Evolutionary conservation across 768 basidiomycete genomes (phyloP).

Genomic region (Asterophora lycoperdoides): DNA sequence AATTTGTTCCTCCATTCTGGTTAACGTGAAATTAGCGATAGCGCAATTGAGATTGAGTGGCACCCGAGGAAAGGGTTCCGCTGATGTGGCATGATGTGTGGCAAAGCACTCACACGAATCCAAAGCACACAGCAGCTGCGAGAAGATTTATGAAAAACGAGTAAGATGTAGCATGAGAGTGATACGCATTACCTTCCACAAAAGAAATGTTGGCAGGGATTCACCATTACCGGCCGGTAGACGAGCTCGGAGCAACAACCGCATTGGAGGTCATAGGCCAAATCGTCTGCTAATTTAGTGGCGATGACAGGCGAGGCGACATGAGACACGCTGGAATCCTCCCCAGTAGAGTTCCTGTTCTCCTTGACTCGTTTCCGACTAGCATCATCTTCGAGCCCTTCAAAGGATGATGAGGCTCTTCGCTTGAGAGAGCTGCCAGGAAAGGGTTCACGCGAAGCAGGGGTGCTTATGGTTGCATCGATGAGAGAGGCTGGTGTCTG

Average conservation of each 20-base stretch:
- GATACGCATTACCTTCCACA: conserved; percentile 66
- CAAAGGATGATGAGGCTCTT: conserved; percentile 56
- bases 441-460: conserved; percentile 9
- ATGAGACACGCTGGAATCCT: conserved; percentile 5
- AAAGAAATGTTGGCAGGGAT: conserved; percentile 87
- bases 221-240: conserved; percentile 77
- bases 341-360: conserved; percentile 21
- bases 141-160: neutral
- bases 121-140: conserved; percentile 75
- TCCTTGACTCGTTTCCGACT: conserved; percentile 63
- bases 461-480: conserved; percentile 16
- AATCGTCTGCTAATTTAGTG: conserved; percentile 48
- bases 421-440: conserved; percentile 44
- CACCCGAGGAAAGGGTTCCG: conserved; percentile 1
- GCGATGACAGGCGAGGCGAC: conserved; percentile 11
- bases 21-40: conserved; percentile 16
- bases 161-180: neutral
- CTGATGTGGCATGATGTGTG: conserved; percentile 10
- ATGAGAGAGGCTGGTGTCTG: conserved; percentile 16
- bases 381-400: conserved; percentile 40
- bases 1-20: conserved; percentile 82
- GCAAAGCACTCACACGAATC: conserved; percentile 63
- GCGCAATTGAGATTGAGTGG: neutral
- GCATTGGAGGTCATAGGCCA: conserved; percentile 75
- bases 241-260: conserved; percentile 82